Base-by-base conservation (phyloP, 129 eudicot genomes). In the Tagetes erecta region DNA sequence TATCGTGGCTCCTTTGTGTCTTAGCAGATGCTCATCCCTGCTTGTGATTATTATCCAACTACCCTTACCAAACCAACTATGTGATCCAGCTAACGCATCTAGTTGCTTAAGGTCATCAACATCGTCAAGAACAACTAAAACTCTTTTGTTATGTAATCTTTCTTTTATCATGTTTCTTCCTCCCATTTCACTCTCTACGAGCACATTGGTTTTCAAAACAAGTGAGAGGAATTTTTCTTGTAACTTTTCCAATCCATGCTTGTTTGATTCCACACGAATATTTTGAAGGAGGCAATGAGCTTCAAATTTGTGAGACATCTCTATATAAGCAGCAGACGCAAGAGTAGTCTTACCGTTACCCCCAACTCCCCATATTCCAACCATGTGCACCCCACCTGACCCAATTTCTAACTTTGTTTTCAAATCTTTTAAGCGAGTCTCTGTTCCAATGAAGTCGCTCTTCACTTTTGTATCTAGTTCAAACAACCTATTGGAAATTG, bases 281-380 rank as follows among this genome's bases (percentile, higher is more conserved):
- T 34, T 31, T 31, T 34, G 38, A 31, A 58, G 39, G 33, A 58
- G 1, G 46, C 68, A 63, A 1, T 38, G 45, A 36, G 31, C 45
- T 11, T 63, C 33, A 37, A 63, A 63, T 1, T 13, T 30, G 4
- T 38, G 31, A 37, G 45, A 38, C 2, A 63, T 63, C 12, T 63
- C 68, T 6, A 3, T 3, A 33, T 33, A 58, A 33, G 40, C 41
- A 59, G 2, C 41, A 9, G 65, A 59, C 9, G 68, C 68, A 1
- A 63, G 68, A 37, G 68, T 63, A 37, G 68, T 63, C 33, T 63
- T 63, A 13, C 68, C 68, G 3, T 33, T 6, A 37, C 68, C 68
- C 34, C 68, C 68, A 38, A 63, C 11, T 6, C 68, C 68, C 68
- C 68, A 63, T 63, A 63, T 63, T 63, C 68, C 68, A 63, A 63